Conservation (phyloP, 73 alveolate genomes). For the Uronychia binucleata region DNA sequence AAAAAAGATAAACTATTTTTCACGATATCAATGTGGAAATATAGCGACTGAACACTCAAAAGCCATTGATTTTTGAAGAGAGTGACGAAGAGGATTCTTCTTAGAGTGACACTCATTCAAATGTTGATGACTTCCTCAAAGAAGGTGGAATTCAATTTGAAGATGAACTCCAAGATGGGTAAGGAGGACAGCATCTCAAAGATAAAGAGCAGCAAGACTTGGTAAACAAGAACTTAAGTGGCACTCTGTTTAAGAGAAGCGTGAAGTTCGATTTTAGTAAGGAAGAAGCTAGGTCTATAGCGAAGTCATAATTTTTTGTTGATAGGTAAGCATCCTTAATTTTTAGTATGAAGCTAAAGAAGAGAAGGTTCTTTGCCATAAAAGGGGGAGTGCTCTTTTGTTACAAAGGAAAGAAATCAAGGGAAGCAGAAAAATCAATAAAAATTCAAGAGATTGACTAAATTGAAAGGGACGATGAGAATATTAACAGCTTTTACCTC, state of each 20-base stretch:
- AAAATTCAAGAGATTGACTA: neutral
- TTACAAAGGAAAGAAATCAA: neutral
- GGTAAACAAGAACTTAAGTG: neutral
- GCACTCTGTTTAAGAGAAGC: neutral
- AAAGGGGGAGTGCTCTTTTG: neutral
- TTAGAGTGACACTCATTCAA: constrained; percentile 15
- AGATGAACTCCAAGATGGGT: neutral
- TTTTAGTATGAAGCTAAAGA: neutral
- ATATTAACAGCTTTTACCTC: neutral
- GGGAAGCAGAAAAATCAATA: neutral
- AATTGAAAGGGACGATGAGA: neutral
- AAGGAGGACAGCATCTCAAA: neutral
- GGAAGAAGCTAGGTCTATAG: neutral
- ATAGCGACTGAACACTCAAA: constrained; percentile 24
- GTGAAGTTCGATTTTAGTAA: neutral
- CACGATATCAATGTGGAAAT: constrained; percentile 20
- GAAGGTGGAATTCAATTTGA: constrained; percentile 59
- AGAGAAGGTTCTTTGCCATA: neutral
- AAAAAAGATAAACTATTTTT: constrained; percentile 43
- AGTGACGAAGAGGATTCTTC: neutral
- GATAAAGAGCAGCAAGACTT: neutral
- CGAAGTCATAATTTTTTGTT: neutral
- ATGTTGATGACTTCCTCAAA: constrained; percentile 57
- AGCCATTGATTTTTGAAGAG: neutral
- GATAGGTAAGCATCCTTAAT: neutral